A percentile compares a stretch with the other conserved stretches of the same genome.
Conservation (phyloP, 108 stramenopile genomes). For the Bacterosira constricta region DNA sequence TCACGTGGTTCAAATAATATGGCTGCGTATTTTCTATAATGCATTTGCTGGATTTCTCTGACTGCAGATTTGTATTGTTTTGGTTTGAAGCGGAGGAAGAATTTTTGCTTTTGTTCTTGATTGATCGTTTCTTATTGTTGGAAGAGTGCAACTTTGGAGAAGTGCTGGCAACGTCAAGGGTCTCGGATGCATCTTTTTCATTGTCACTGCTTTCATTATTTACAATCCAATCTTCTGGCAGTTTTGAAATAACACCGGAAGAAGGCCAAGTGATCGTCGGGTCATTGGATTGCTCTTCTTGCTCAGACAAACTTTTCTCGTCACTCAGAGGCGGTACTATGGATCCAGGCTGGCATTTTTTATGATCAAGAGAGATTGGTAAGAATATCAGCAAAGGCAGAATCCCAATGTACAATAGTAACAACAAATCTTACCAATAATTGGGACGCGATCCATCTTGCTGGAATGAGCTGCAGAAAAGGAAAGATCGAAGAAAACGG, state of each 20-base stretch:
- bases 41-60: neutral
- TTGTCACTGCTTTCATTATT: neutral
- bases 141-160: too few relatives aligned
- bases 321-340: conserved; percentile 15
- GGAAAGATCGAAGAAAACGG: too few relatives aligned
- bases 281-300: conserved; percentile 34
- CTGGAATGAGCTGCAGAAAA: conserved; percentile 12
- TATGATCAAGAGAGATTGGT: too few relatives aligned
- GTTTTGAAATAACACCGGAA: neutral
- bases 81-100: neutral
- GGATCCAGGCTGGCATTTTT: conserved; percentile 28
- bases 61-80: neutral
- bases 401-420: too few relatives aligned
- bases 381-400: too few relatives aligned
- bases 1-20: conserved; percentile 40
- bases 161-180: too few relatives aligned
- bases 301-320: conserved; percentile 13
- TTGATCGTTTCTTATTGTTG: neutral
- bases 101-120: neutral
- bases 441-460: conserved; percentile 21
- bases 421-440: too few relatives aligned
- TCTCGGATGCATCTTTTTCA: neutral
- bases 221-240: conserved; percentile 28
- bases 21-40: neutral
- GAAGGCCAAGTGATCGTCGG: conserved; percentile 31